Evolutionary conservation across 106 monocot genomes (phyloP), one percentile per base, ranked within the genome.

Genomic region (Iris macrosiphon): DNA sequence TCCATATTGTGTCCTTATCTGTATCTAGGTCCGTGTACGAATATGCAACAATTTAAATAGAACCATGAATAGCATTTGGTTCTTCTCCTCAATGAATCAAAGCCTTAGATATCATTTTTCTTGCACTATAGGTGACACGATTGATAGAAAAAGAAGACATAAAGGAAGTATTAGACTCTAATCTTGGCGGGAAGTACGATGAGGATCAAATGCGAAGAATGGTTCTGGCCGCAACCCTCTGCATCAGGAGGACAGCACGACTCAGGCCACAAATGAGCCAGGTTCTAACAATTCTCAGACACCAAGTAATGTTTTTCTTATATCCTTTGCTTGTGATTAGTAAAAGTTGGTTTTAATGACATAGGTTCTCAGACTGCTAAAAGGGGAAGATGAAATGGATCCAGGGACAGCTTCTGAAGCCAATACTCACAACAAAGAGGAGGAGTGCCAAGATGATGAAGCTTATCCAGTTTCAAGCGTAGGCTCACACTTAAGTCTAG

Each of bases 251-350:
- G 43, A 47, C 62, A n/a, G 82, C 86, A 14, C 79, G 62, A 45
- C 83, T 77, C 40, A 60, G 96, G 14, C 96, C 96, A 40, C 50
- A 51, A 31, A 90, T 90, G 74, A 72, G 40, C 41, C 79, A 89
- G 79, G 93, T 84, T 17, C 27, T 6, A 30, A 13, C 9, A 21
- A 1, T 46, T n/a, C n/a, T n/a, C n/a, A n/a, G n/a, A n/a, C n/a
- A n/a, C n/a, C n/a, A n/a, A n/a, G n/a, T n/a, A n/a, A n/a, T n/a
- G n/a, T n/a, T n/a, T n/a, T n/a, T n/a, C n/a, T n/a, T n/a, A n/a
- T n/a, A n/a, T n/a, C n/a, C n/a, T n/a, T n/a, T n/a, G n/a, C n/a
- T n/a, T n/a, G n/a, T n/a, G n/a, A n/a, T n/a, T n/a, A n/a, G n/a
- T n/a, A n/a, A n/a, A n/a, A n/a, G n/a, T n/a, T n/a, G n/a, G n/a